phyloP scores from a whole-genome alignment of 495 filamentous ascomycete genomes.

The Daldinia caldariorum region DNA sequence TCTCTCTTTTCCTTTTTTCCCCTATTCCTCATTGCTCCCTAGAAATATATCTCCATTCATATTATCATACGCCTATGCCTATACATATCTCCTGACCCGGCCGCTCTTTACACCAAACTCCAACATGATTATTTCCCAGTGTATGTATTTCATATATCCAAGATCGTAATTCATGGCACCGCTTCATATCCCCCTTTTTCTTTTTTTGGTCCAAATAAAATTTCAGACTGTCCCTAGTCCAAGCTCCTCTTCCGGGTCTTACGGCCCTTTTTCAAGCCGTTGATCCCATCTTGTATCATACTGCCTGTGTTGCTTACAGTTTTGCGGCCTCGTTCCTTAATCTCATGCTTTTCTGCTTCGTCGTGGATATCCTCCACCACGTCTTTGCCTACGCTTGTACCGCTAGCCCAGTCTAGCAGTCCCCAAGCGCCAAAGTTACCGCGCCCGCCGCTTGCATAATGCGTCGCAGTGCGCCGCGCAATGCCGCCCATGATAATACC shows the following conservation, averaged over 20 bases:
- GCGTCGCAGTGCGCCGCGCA: slow-evolving; percentile 72
- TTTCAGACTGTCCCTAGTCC: slow-evolving; percentile 45
- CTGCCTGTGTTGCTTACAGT: slow-evolving; percentile 49
- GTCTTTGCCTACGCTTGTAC: slow-evolving; percentile 70
- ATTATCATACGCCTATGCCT: background rate
- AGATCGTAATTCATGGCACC: background rate
- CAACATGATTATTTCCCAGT: background rate
- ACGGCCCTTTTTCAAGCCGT: slow-evolving; percentile 50
- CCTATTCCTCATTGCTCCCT: background rate
- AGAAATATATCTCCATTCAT: slow-evolving; percentile 4
- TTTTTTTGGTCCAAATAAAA: background rate
- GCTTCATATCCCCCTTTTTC: background rate
- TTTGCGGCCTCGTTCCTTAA: slow-evolving; percentile 60
- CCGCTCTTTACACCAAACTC: slow-evolving; percentile 18
- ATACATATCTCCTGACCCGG: background rate
- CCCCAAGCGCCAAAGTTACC: slow-evolving; percentile 86
- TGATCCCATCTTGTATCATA: slow-evolving; percentile 50
- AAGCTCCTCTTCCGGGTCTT: slow-evolving; percentile 45
- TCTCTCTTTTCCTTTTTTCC: no score
- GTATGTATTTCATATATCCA: no score
- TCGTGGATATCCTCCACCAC: slow-evolving; percentile 63
- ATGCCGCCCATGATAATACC: slow-evolving; percentile 80
- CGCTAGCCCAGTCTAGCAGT: slow-evolving; percentile 76
- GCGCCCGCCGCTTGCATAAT: slow-evolving; percentile 66
- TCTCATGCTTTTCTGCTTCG: slow-evolving; percentile 68